Evolutionary conservation across 140 eudicot species (phyloP).

Genomic region (Cichorium intybus): DNA sequence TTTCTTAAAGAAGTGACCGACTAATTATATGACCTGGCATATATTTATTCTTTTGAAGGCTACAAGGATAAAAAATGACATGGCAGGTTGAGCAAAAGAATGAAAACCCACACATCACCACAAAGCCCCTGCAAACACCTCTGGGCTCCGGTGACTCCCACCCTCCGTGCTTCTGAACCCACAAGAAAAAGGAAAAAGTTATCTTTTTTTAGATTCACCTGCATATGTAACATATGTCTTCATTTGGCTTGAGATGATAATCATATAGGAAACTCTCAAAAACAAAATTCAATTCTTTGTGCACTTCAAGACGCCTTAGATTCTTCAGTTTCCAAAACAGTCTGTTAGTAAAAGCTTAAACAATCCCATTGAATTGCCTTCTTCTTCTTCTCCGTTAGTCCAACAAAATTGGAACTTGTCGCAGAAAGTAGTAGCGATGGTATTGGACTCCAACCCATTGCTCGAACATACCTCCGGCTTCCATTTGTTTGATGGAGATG

Average conservation of each 20-base stretch:
- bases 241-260: no score
- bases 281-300: constrained; percentile 9
- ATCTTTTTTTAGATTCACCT: no score
- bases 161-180: no score
- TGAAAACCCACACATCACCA: no score
- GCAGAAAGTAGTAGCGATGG: constrained; percentile 62
- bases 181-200: no score
- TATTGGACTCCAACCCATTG: constrained; percentile 68
- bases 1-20: no score
- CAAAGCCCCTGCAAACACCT: no score
- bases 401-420: constrained; percentile 50
- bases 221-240: constrained; percentile 16
- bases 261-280: not conserved
- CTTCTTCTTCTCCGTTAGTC: constrained; percentile 13
- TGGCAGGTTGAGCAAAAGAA: no score
- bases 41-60: no score
- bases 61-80: no score
- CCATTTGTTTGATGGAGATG: constrained; percentile 87
- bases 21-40: no score
- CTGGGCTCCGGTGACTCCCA: no score
- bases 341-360: not conserved
- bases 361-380: not conserved
- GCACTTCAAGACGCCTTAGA: constrained; percentile 51
- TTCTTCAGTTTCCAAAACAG: constrained; percentile 41
- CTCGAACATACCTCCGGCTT: constrained; percentile 71